These are phyloP conservation scores for Pseudogymnoascus sp. DNA, from an alignment of 2,329 filamentous ascomycete genomes.

Conservation along the genomic window DNA sequence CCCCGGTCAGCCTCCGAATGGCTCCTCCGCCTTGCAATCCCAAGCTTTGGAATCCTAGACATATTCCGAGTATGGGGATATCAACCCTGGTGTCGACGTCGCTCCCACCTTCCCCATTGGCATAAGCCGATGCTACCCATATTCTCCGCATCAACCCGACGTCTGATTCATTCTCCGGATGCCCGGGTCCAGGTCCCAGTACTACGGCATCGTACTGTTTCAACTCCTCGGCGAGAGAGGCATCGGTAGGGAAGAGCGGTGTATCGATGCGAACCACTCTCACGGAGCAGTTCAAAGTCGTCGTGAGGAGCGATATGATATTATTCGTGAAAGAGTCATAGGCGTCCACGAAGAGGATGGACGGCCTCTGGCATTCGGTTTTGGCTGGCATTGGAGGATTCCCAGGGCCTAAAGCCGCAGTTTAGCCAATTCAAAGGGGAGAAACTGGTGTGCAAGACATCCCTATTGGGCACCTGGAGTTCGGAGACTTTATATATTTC, in stretches of 20 bases:
- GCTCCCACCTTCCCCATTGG: slow-evolving; percentile 33
- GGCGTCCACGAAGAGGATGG: slow-evolving; percentile 83
- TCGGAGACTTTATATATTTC: slow-evolving; percentile 2
- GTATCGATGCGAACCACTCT: slow-evolving; percentile 65
- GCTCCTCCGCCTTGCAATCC: slow-evolving; percentile 50
- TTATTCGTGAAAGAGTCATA: slow-evolving; percentile 98
- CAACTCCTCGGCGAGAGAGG: slow-evolving; percentile 43
- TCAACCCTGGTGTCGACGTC: slow-evolving; percentile 38
- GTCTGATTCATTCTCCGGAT: slow-evolving; percentile 63
- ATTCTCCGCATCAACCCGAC: slow-evolving; percentile 73
- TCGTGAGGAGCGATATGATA: slow-evolving; percentile 73
- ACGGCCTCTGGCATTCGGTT: slow-evolving; percentile 19
- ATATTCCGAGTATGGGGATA: slow-evolving; percentile 73
- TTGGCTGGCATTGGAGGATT: background rate
- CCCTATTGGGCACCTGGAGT: background rate
- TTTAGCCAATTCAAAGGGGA: background rate
- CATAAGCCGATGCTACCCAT: slow-evolving; percentile 43
- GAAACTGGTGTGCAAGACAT: background rate
- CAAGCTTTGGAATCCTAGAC: slow-evolving; percentile 62
- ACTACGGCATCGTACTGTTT: slow-evolving; percentile 72
- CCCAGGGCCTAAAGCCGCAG: background rate
- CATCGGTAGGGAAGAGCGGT: slow-evolving; percentile 38
- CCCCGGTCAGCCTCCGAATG: slow-evolving; percentile 46
- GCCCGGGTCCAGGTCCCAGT: slow-evolving; percentile 83
- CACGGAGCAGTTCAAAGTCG: slow-evolving; percentile 59